A percentile compares a stretch with the other conserved stretches of the same genome.
Conservation (phyloP, 2,329 filamentous ascomycete species). For the Neocucurbitaria cava region DNA sequence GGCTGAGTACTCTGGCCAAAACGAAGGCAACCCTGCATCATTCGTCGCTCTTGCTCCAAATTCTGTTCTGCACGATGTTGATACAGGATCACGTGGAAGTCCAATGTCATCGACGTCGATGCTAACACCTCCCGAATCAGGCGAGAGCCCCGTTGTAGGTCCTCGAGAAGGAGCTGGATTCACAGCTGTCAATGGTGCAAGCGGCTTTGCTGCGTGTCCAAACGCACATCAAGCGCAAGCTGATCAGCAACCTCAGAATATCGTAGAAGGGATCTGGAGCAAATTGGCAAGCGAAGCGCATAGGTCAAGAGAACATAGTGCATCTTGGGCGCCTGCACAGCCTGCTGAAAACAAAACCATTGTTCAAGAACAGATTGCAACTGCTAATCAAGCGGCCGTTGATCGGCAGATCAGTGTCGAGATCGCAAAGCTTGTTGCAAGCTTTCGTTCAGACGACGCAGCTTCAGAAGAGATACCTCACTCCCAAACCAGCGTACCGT, state of each 20-base stretch:
- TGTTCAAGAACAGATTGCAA: constrained; percentile 28
- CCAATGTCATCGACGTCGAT: constrained; percentile 37
- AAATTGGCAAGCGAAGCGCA: constrained; percentile 21
- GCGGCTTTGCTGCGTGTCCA: constrained; percentile 7
- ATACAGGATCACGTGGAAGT: constrained; percentile 33
- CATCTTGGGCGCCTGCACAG: constrained; percentile 19
- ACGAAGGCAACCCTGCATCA: constrained; percentile 30
- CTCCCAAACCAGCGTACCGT: constrained; percentile 25
- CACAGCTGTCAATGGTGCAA: constrained; percentile 16
- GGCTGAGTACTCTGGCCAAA: constrained; percentile 29
- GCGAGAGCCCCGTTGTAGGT: constrained; percentile 34
- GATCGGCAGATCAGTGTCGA: constrained; percentile 37
- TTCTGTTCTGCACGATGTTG: constrained; percentile 31
- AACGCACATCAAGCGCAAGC: constrained; percentile 14
- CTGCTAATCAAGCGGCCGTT: constrained; percentile 27
- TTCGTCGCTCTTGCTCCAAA: constrained; percentile 41
- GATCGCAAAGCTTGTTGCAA: constrained; percentile 36
- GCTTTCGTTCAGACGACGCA: constrained; percentile 32
- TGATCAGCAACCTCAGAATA: constrained; percentile 19
- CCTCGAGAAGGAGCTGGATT: constrained; percentile 24
- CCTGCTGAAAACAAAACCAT: constrained; percentile 20
- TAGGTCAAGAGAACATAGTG: constrained; percentile 22
- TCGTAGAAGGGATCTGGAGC: constrained; percentile 35
- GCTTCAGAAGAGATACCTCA: constrained; percentile 28
- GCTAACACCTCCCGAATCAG: constrained; percentile 39